A percentile compares a stretch with the other conserved stretches of the same genome.
phyloP scores from a whole-genome alignment of 2,329 filamentous ascomycete genomes.

The Arthroderma uncinatum region DNA sequence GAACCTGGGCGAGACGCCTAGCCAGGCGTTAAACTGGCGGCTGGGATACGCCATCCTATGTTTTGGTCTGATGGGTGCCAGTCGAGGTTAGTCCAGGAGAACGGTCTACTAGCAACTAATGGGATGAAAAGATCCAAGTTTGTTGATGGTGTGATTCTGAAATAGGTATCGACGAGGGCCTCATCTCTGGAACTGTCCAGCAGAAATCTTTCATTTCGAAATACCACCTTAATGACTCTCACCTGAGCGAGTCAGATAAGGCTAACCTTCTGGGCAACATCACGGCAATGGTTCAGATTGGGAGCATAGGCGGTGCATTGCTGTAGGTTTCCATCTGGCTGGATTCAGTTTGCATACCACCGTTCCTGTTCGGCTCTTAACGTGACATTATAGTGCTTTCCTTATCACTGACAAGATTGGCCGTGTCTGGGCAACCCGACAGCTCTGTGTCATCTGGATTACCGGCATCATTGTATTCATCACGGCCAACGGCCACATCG shows the following conservation, averaged over 20 bases:
- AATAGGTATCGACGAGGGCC: conserved; percentile 56
- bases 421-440: conserved; percentile 30
- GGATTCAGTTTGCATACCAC: not conserved
- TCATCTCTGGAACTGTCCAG: conserved; percentile 62
- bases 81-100: conserved; percentile 47
- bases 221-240: conserved; percentile 43
- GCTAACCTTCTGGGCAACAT: conserved; percentile 66
- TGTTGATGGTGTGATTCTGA: not conserved
- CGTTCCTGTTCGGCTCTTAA: not conserved
- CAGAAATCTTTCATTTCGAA: conserved; percentile 51
- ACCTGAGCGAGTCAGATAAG: conserved; percentile 42
- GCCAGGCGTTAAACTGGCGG: conserved; percentile 63
- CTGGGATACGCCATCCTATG: conserved; percentile 66
- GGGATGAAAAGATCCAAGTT: not conserved
- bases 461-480: conserved; percentile 37
- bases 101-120: too few species aligned
- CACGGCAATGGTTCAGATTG: conserved; percentile 71
- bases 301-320: conserved; percentile 59
- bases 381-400: conserved; percentile 34
- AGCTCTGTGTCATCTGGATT: conserved; percentile 35
- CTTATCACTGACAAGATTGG: conserved; percentile 40
- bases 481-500: conserved; percentile 27
- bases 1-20: conserved; percentile 54
- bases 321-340: conserved; percentile 31
- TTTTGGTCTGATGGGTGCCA: conserved; percentile 65